Evolutionary conservation across 495 filamentous ascomycete genomes (phyloP).

Genomic region (Hypoxylon perforatum): DNA sequence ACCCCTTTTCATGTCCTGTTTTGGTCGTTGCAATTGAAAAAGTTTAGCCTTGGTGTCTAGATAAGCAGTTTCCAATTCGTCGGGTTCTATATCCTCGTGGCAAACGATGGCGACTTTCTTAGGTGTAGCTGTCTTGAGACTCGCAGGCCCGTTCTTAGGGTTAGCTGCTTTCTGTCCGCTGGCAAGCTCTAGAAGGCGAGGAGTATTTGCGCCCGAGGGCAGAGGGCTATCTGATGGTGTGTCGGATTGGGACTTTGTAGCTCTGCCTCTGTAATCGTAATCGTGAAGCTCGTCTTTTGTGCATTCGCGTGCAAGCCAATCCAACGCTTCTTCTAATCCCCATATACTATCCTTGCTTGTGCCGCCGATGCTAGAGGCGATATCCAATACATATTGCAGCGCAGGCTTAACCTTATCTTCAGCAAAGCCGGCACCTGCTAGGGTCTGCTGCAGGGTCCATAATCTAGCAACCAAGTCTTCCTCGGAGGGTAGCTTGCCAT

Average conservation of each 20-base stretch:
- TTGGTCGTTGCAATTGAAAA: slow-evolving; percentile 76
- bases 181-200: slow-evolving; percentile 52
- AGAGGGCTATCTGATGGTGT: slow-evolving; percentile 58
- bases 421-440: slow-evolving; percentile 75
- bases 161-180: slow-evolving; percentile 22
- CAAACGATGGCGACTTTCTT: slow-evolving; percentile 55
- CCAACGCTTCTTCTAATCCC: slow-evolving; percentile 86
- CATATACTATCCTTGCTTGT: slow-evolving; percentile 74
- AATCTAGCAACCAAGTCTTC: slow-evolving; percentile 80
- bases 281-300: slow-evolving; percentile 73
- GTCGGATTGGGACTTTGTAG: slow-evolving; percentile 52
- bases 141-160: slow-evolving; percentile 24
- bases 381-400: slow-evolving; percentile 71
- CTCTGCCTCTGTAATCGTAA: slow-evolving; percentile 64
- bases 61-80: slow-evolving; percentile 80
- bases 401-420: slow-evolving; percentile 70
- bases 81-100: slow-evolving; percentile 71
- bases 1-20: slow-evolving; percentile 59
- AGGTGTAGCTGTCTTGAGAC: slow-evolving; percentile 34
- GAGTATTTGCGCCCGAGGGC: slow-evolving; percentile 60
- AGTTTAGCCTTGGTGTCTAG: slow-evolving; percentile 75
- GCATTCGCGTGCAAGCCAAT: slow-evolving; percentile 84
- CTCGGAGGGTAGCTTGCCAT: slow-evolving; percentile 63
- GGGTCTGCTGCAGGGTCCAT: slow-evolving; percentile 80
- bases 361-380: slow-evolving; percentile 61